Evolutionary conservation across 768 basidiomycete species (phyloP), one percentile per base, ranked within the genome.

Genomic region (Collybia sp.): DNA sequence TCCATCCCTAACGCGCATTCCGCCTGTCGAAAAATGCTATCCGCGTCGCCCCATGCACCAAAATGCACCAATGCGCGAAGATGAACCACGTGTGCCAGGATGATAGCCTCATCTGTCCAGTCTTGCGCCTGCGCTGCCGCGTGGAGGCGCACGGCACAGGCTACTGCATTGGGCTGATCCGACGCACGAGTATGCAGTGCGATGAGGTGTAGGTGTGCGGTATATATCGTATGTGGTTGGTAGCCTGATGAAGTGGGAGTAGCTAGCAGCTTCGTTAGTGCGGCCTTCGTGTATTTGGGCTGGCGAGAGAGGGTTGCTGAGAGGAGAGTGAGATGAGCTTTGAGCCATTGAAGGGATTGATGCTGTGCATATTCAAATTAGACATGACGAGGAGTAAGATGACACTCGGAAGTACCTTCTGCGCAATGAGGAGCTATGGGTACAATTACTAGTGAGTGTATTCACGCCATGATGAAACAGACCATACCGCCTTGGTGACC

Each of bases 401-500:
- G 15, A 38, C n/a, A 37, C 40, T 15, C 11, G 43, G n/a, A 46
- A 65, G 19, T 58, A 84, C 83, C 65, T 81, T 82, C 58, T 82
- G 78, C 0, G 83, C 68, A 45, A 85, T 70, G 30, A 76, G 58
- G 10, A 77, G 62, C 80, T 80, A 51, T 2, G 37, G 34, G 49
- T 32, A 38, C 25, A 25, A 4, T 25, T 25, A 25, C 25, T 8
- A 25, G 30, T 15, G 20, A 40, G 39, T 44, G 46, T 40, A 30
- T 1, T 20, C 5, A 1, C 38, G 10, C n/a, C 34, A 17, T 15
- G 32, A 30, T 2, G 13, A 34, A 37, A 11, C 4, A 40, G 42
- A 15, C 13, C 85, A 62, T 48, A 88, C 85, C 46, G 82, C 86
- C 65, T 83, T 85, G 12, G 77, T 78, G 12, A 86, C 68, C 10